phyloP scores from a whole-genome alignment of 345 rosid species.

The Boechera stricta region DNA sequence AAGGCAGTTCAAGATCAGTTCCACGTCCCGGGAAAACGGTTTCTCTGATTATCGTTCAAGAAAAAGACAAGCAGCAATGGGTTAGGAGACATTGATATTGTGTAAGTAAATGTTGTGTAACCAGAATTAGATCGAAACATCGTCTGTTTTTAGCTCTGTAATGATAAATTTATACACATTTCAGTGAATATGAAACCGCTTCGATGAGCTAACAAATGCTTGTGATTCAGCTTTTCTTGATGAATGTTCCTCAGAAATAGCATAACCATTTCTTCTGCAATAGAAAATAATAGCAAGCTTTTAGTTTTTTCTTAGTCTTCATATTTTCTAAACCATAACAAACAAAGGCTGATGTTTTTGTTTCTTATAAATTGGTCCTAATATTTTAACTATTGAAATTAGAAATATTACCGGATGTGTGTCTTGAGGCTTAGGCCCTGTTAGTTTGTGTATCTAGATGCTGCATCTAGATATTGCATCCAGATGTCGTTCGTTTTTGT shows the following conservation, averaged over 20 bases:
- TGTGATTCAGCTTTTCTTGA: not conserved
- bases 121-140: constrained; percentile 16
- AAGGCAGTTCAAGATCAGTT: constrained; percentile 40
- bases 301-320: constrained; percentile 27
- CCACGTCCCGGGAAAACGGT: constrained; percentile 64
- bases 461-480: no score
- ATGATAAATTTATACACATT: constrained; percentile 34
- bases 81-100: constrained; percentile 58
- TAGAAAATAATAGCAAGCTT: constrained; percentile 16
- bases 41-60: constrained; percentile 60
- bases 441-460: no score
- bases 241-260: constrained; percentile 60
- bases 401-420: constrained; percentile 40
- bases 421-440: constrained; percentile 14
- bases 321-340: not conserved
- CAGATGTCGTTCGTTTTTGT: no score
- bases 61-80: constrained; percentile 55
- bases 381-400: no score
- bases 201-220: constrained; percentile 36
- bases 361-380: not conserved
- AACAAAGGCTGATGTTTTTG: constrained; percentile 8
- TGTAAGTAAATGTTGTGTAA: constrained; percentile 42
- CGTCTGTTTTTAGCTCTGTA: constrained; percentile 24
- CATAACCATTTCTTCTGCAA: constrained; percentile 76
- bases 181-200: constrained; percentile 29